Conservation (phyloP, 441 rosid species). For the Corymbia calophylla region DNA sequence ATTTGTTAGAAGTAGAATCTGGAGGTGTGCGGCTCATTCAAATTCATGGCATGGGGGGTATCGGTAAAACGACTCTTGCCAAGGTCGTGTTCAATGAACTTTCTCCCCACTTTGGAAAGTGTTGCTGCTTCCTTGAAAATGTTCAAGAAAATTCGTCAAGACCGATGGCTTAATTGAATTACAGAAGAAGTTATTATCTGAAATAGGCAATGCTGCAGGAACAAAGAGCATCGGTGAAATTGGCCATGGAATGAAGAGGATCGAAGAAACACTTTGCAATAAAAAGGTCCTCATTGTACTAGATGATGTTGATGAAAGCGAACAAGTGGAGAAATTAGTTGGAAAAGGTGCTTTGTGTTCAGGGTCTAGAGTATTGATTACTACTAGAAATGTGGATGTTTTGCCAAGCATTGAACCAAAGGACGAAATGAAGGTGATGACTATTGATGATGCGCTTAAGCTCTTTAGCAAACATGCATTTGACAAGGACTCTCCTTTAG, state of each 20-base stretch:
- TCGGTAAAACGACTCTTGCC: background rate
- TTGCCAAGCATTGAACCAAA: background rate
- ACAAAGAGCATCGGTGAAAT: fast-evolving
- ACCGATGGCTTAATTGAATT: fast-evolving
- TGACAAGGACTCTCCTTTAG: too few relatives aligned
- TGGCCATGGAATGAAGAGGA: fast-evolving
- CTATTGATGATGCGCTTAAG: too few relatives aligned
- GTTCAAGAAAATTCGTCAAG: background rate
- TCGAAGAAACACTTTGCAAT: fast-evolving
- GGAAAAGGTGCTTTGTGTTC: background rate
- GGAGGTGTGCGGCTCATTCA: background rate
- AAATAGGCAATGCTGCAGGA: background rate
- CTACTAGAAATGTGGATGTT: background rate
- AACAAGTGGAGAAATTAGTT: background rate
- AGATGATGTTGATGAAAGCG: fast-evolving
- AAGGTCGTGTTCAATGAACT: background rate
- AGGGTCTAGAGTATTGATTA: background rate
- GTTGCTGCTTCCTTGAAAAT: background rate
- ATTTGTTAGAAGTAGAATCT: background rate
- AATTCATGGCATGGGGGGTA: background rate
- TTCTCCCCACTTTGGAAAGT: background rate
- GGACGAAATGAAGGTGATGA: too few relatives aligned
- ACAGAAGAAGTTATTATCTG: background rate
- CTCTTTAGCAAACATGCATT: too few relatives aligned
- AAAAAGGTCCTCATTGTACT: background rate